Evolutionary conservation across 225 moss, liverwort and hornwort species (phyloP), one percentile per base, ranked within the genome.

Genomic region (Ulota crispa): DNA sequence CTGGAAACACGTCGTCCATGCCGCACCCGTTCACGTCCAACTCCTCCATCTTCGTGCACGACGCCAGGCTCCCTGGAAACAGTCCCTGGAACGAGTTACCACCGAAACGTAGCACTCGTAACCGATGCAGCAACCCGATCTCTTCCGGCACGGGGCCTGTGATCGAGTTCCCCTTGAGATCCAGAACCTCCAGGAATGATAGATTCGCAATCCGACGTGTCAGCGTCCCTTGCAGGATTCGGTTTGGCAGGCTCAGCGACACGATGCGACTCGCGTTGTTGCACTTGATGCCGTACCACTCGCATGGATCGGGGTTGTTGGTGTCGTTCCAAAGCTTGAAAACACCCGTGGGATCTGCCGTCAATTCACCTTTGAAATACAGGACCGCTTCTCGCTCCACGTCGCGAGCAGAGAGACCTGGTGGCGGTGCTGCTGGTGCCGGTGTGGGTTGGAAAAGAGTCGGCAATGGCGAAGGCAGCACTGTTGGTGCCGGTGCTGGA

Each of bases 341-440:
- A 63, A 83, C 86, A 11, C 88, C 86, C 5, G 88, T 88, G 2
- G 90, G 90, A 57, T 90, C 90, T 20, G 63, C 73, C 19, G 82
- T 86, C 26, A 90, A 36, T 11, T 78, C 83, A 12, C 88, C 88
- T 78, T 90, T 90, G 66, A 90, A 88, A 43, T 88, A 86, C 23
- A 86, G 18, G 26, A 90, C 26, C 8, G 88, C 90, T 37, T 82
- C 77, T 4, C 24, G 72, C 55, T 90, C 90, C 1, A 82, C 7
- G 20, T 63, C 56, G 26, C 50, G 71, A 73, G 41, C 64, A 2
- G 75, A 61, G 10, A 79, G 72, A 42, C 72, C 62, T 6, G 76
- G 75, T 19, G 43, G 79, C 10, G 78, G 12, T 11, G 36, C 14
- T 19, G 45, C 24, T 3, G 83, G 79, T 5, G 79, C 27, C 2